phyloP scores from a whole-genome alignment of 2,329 filamentous ascomycete genomes.

The Nakataea oryzae region DNA sequence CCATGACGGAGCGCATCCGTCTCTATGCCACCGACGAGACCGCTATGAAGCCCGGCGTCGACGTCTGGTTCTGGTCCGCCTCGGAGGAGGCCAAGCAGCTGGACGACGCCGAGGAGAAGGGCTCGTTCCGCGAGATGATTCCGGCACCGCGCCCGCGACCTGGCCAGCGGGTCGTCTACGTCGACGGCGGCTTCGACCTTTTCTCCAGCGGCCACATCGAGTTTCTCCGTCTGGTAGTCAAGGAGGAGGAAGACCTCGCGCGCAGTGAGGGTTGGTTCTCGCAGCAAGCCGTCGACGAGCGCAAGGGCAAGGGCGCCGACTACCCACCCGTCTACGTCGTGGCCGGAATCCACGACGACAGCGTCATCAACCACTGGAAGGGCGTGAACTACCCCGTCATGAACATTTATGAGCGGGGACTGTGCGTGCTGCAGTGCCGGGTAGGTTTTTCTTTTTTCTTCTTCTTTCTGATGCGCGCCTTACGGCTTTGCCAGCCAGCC shows the following conservation, averaged over 20 bases:
- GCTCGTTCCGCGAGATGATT: conserved; percentile 58
- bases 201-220: conserved; percentile 97
- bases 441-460: no score
- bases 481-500: background rate
- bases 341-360: conserved; percentile 87
- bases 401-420: conserved; percentile 94
- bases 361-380: conserved; percentile 93
- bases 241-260: conserved; percentile 62
- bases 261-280: conserved; percentile 64
- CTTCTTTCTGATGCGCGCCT: background rate
- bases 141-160: conserved; percentile 59
- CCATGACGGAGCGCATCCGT: conserved; percentile 66
- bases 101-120: conserved; percentile 45
- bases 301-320: conserved; percentile 57
- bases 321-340: conserved; percentile 82
- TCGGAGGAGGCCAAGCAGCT: conserved; percentile 35
- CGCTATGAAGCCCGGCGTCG: conserved; percentile 65
- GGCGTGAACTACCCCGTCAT: conserved; percentile 98
- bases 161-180: conserved; percentile 83
- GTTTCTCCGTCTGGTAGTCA: conserved; percentile 70
- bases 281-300: conserved; percentile 49
- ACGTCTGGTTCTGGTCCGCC: conserved; percentile 76
- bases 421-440: conserved; percentile 91
- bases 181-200: conserved; percentile 92
- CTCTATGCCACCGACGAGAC: conserved; percentile 84